Base-by-base conservation (phyloP, 2,329 filamentous ascomycete species). In the Fusarium decemcellulare region DNA sequence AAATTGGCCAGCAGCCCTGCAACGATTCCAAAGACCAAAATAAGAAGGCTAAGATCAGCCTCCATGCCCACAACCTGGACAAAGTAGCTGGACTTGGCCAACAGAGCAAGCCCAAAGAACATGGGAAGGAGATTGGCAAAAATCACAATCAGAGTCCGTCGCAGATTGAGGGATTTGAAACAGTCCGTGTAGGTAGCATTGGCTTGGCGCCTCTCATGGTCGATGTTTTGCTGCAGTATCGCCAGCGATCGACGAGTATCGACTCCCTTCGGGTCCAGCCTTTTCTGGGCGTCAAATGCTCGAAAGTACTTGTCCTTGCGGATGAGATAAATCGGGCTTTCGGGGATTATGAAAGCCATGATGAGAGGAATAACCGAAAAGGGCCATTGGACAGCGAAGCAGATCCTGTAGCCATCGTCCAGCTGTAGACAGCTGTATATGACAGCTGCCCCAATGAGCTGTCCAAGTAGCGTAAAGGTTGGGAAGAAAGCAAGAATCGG, bases 321-420 rank as follows among this genome's bases (percentile, higher is more conserved):
- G 4, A 61, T 34, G 11, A 56, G 43, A 16, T 27, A 55, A 10
- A 44, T 23, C 6, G 59, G 59, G 5, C 40, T 48, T 15, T 61
- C 59, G 15, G 59, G 59, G 11, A 51, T 37, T 16, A 50, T 36
- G 12, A 55, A 18, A 3, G 51, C 44, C 8, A 43, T n/a, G 12
- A 61, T 12, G 10, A 61, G 43, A 6, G 51, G 51, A n/a, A 32
- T 27, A 18, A 27, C 59, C 11, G 51, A 51, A 9, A 61, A 16
- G 1, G 46, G 27, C 59, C 59, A 61, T 18, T 61, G 51, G 7
- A 43, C 46, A 27, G 43, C 59, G 32, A 61, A 61, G 8, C 32
- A 16, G n/a, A 56, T 29, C 9, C 16, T 43, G 37, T 61, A 61
- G 6, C 32, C 34, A 23, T 55, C 47, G 6, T 55, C 29, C 29